Base-by-base conservation (phyloP, 129 eudicot genomes). In the Deinandra increscens region DNA sequence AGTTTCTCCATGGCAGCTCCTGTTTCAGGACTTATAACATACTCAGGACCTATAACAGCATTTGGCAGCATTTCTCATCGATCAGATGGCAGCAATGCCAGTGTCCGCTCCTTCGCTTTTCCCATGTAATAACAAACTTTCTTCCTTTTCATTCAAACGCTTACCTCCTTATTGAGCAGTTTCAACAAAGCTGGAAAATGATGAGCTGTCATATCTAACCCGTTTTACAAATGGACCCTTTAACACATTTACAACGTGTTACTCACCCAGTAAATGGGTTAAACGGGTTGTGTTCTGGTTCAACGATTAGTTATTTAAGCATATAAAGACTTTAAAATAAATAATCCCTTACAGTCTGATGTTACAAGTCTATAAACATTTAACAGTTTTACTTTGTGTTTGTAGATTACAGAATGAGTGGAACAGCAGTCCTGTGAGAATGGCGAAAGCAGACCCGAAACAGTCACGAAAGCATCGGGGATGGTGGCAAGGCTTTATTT, bases 41-140 rank as follows among this genome's bases (percentile, higher is more conserved):
- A 46, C 74, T 83, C 84, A 8, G 95, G 86, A n/a, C 90, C 87
- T 15, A 59, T 82, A 64, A 20, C 85, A 48, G 69, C 46, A 74
- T 77, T 87, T 54, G 97, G 96, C 14, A 88, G 82, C 84, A 62
- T 86, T 11, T 91, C 97, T 60, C 88, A 74, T 71, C 83, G 96
- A 38, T 91, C 97, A 22, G 97, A 91, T 63, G 82, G 91, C 75
- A 91, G 97, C 85, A 75, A 91, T 15, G 80, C 87, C 53, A 91
- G 97, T 60, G 84, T 85, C 48, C 75, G 94, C 67, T 91, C 97
- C 69, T 91, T 91, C 44, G 96, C 97, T 14, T 91, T 91, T 84
- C 97, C 97, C 31, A 79, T 91, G 97, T 91, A 84, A 80, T 72
- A 29, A 46, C 74, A 64, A 29, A 46, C 74, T 51, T 49, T 7